Percentiles rank a stretch among this genome's conserved stretches.
These are phyloP conservation scores for Suillus subaureus DNA, from an alignment of 768 basidiomycete genomes.

Conservation along the genomic window DNA sequence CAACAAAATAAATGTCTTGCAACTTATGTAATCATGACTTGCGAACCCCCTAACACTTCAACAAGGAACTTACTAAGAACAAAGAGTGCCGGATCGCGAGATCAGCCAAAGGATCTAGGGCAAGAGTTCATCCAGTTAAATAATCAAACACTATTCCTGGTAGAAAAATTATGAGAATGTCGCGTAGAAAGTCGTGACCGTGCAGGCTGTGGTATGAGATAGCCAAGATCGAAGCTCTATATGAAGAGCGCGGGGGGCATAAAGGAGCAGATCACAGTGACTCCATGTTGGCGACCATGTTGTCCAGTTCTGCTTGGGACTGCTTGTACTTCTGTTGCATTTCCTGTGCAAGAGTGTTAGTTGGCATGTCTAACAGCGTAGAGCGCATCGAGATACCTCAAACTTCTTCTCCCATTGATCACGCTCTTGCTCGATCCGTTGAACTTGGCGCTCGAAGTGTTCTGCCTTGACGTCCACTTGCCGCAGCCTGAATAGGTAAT, in stretches of 20 bases:
- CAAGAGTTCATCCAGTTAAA: conserved; percentile 17
- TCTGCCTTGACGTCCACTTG: conserved; percentile 99
- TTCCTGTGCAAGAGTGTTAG: conserved; percentile 51
- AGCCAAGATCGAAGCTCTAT: conserved; percentile 2
- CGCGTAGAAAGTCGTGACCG: conserved; percentile 10
- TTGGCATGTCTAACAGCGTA: conserved; percentile 10
- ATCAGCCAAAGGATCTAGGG: background rate
- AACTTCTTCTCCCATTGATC: conserved; percentile 94
- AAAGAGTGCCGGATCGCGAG: background rate
- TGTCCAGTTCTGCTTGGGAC: conserved; percentile 82
- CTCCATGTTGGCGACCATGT: conserved; percentile 78
- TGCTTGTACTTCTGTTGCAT: conserved; percentile 65
- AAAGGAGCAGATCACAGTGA: conserved; percentile 46
- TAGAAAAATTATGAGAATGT: conserved; percentile 24
- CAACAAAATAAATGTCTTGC: background rate
- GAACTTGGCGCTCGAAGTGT: conserved; percentile 93
- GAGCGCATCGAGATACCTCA: conserved; percentile 55
- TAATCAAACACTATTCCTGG: conserved; percentile 14
- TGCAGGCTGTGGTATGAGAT: background rate
- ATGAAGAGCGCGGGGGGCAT: conserved; percentile 4
- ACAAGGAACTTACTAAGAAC: background rate
- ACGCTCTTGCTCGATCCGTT: conserved; percentile 85
- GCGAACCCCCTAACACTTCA: background rate
- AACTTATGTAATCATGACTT: conserved; percentile 6
- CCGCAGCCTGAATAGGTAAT: conserved; percentile 62